Evolutionary conservation across 192 early-diverging fungal species (phyloP).

Genomic region (Rhizophagus prolifer): DNA sequence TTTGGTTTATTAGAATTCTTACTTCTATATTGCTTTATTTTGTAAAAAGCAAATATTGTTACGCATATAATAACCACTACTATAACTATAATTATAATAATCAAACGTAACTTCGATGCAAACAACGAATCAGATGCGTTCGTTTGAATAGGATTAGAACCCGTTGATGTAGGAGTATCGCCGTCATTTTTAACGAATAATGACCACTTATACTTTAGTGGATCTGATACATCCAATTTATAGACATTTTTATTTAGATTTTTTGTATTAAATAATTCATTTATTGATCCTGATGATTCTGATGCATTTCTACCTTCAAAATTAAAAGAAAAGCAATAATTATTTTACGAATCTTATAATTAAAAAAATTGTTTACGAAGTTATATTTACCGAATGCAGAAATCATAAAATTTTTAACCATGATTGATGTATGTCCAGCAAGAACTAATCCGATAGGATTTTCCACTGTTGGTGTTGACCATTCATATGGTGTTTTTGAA

Average conservation of each 20-base stretch:
- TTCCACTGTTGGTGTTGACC: too few species aligned
- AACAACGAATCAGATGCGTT: too few species aligned
- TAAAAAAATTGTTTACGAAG: background rate
- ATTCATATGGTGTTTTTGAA: too few species aligned
- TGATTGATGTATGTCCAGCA: background rate
- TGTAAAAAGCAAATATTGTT: too few species aligned
- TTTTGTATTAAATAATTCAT: background rate
- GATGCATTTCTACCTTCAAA: background rate
- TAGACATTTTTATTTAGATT: background rate
- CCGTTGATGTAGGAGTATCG: background rate
- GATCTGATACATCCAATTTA: constrained; percentile 6
- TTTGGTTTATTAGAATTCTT: too few species aligned
- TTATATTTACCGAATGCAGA: background rate
- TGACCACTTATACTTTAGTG: background rate
- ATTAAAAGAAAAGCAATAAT: too few species aligned
- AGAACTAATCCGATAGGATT: too few species aligned
- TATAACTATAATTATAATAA: too few species aligned
- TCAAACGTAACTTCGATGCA: too few species aligned
- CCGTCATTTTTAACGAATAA: background rate
- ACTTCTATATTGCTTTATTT: too few species aligned
- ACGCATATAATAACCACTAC: too few species aligned
- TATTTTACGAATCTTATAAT: background rate
- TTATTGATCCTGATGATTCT: background rate
- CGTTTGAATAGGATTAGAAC: too few species aligned
- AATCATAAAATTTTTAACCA: background rate